Base-by-base conservation (phyloP, 2,329 filamentous ascomycete genomes). In the Neofusicoccum sp. region DNA sequence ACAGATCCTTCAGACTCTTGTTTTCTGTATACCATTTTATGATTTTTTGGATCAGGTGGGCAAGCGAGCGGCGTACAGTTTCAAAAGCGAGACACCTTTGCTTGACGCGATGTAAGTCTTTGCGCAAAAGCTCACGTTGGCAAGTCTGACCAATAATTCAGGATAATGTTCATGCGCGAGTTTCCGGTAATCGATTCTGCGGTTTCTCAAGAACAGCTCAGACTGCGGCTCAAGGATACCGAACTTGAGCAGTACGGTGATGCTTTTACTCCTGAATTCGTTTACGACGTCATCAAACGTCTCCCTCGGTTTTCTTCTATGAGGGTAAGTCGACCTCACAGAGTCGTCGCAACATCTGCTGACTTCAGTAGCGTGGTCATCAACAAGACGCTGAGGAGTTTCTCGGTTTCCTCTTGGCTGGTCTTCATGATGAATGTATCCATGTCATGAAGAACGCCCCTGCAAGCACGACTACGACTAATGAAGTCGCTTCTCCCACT, bases 301-400 rank as follows among this genome's bases (percentile, higher is more conserved):
- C 82, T 97, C 61, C 89, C 92, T 44, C 87, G 92, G 58, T 99
- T 99, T 75, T 88, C 90, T 26, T 90, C 89, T 70, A 97, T 99
- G 92, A 88, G 90, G 72, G 89, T 92, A 81, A 75, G 87, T 79
- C 31, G 38, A 49, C 44, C 36, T 30, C 9, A 30, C 9, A 51
- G 24, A 36, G n/a, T 1, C 48, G 16, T 31, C 14, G 36, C 48
- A 9, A 44, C 20, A 40, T 20, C 70, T 64, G 61, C 67, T 75
- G 65, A 76, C 60, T 56, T 54, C 54, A 62, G 43, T 65, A 92
- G 88, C 89, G 92, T 63, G 95, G 95, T 14, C 93, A 97, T 68
- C 95, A 99, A 73, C 93, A 99, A 79, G 95, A 99, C 77, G 95
- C 95, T 1, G 92, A 99, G 71, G 95, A 99, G 71, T 99, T 99